Conservation (phyloP, 495 filamentous ascomycete genomes). For the Neurospora sp. region DNA sequence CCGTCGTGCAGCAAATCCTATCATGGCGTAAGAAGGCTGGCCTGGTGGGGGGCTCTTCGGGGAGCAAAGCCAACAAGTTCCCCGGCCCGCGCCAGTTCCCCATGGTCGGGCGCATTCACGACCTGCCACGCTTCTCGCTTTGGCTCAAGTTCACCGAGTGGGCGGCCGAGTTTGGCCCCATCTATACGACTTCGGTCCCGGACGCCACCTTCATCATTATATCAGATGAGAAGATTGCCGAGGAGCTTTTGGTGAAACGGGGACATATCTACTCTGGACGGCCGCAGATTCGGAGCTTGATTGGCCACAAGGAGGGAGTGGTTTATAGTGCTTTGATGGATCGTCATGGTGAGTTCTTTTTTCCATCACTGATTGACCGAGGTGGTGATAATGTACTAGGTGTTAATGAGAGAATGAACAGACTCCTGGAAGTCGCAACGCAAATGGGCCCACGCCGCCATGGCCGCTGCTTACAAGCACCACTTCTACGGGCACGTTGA, state of each 20-base stretch:
- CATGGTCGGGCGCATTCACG: slow-evolving; percentile 40
- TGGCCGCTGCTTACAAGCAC: slow-evolving; percentile 35
- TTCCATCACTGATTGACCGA: background rate
- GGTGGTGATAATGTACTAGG: no score
- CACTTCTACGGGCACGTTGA: slow-evolving; percentile 42
- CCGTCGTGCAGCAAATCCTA: slow-evolving; percentile 27
- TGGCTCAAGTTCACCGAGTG: slow-evolving; percentile 51
- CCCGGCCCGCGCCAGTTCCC: slow-evolving; percentile 38
- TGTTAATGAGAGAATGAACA: slow-evolving; percentile 4
- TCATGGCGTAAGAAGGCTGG: slow-evolving; percentile 24
- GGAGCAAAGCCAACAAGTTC: slow-evolving; percentile 10
- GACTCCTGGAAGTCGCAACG: slow-evolving; percentile 37
- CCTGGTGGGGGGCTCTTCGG: background rate
- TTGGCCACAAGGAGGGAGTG: slow-evolving; percentile 37
- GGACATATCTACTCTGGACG: slow-evolving; percentile 44
- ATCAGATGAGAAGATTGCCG: slow-evolving; percentile 45
- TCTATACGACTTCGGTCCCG: slow-evolving; percentile 42
- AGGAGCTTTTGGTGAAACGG: slow-evolving; percentile 45
- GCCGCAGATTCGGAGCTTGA: slow-evolving; percentile 38
- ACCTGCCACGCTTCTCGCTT: slow-evolving; percentile 37
- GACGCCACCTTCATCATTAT: slow-evolving; percentile 42
- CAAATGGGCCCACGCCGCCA: slow-evolving; percentile 40
- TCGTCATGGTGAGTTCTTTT: slow-evolving; percentile 28
- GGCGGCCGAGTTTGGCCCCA: slow-evolving; percentile 44
- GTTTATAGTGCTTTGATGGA: slow-evolving; percentile 40